These are phyloP conservation scores for Aspergillus neoniger DNA, from an alignment of 2,329 filamentous ascomycete genomes.

Conservation along the genomic window DNA sequence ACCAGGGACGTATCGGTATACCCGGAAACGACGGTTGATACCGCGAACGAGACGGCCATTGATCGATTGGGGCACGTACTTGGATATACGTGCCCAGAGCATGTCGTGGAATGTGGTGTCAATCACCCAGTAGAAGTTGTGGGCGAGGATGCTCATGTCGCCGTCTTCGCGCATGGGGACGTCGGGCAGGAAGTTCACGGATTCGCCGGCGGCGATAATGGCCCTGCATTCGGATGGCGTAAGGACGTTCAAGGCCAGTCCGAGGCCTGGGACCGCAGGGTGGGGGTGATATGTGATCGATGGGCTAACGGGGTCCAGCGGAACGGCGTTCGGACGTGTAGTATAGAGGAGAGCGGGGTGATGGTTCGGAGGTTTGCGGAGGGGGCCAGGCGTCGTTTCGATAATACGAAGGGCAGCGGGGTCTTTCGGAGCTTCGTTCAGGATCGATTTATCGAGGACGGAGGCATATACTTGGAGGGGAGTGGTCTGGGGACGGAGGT, in stretches of 20 bases:
- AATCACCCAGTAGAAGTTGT: slow-evolving; percentile 74
- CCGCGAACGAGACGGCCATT: slow-evolving; percentile 62
- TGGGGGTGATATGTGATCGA: slow-evolving; percentile 60
- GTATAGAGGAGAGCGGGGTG: slow-evolving; percentile 68
- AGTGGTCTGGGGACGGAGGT: slow-evolving; percentile 52
- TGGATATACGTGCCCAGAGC: slow-evolving; percentile 63
- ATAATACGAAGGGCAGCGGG: slow-evolving; percentile 55
- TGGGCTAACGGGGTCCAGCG: slow-evolving; percentile 49
- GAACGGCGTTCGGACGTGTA: slow-evolving; percentile 59
- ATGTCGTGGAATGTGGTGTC: slow-evolving; percentile 64
- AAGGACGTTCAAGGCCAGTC: slow-evolving; percentile 62
- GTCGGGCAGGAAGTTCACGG: slow-evolving; percentile 67
- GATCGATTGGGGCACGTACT: slow-evolving; percentile 58
- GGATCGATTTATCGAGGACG: slow-evolving; percentile 60
- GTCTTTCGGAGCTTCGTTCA: slow-evolving; percentile 37
- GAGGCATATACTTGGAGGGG: slow-evolving; percentile 56
- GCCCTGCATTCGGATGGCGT: slow-evolving; percentile 63
- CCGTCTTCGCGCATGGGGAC: slow-evolving; percentile 67
- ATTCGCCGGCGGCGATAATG: slow-evolving; percentile 68
- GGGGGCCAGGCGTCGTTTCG: slow-evolving; percentile 61
- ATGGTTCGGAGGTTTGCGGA: slow-evolving; percentile 68
- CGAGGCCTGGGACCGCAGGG: slow-evolving; percentile 63
- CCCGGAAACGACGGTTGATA: slow-evolving; percentile 69
- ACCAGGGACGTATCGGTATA: slow-evolving; percentile 72
- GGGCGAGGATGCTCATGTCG: slow-evolving; percentile 65